phyloP scores from a whole-genome alignment of 148 eudicot species.

The Vaccinium myrtillus region DNA sequence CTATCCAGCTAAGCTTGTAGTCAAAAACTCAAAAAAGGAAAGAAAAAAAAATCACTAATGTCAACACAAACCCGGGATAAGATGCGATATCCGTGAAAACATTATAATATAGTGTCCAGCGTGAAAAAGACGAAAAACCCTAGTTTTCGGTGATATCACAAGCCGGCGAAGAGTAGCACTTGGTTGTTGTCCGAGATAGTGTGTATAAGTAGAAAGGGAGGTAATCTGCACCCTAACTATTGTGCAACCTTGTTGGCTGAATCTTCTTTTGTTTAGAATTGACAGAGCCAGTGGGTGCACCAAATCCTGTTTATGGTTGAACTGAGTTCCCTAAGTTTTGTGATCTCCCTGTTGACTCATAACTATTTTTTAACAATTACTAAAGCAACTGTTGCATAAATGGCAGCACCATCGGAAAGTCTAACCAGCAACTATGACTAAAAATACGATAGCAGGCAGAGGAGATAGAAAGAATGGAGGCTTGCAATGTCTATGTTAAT shows the following conservation, averaged over 20 bases:
- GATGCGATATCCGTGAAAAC: not conserved
- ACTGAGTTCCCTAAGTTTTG: conserved; percentile 16
- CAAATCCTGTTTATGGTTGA: conserved; percentile 37
- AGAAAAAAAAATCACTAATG: not conserved
- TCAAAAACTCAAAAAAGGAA: not conserved
- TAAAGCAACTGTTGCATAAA: conserved; percentile 8
- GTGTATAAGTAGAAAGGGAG: not conserved
- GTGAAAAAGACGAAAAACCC: not conserved
- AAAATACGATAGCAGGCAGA: conserved; percentile 9
- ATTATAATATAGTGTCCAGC: not conserved
- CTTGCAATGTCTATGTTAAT: not conserved
- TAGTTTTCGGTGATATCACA: not conserved
- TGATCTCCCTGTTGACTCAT: conserved; percentile 14
- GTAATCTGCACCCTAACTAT: not conserved
- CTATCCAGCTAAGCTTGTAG: not conserved
- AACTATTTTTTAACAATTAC: conserved; percentile 3
- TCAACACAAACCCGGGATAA: not conserved
- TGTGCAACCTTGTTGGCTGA: not conserved
- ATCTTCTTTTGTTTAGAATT: conserved; percentile 1
- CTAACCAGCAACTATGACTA: not conserved
- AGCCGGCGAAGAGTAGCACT: not conserved
- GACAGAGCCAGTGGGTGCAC: conserved; percentile 47
- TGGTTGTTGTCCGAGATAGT: not conserved
- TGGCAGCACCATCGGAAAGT: not conserved
- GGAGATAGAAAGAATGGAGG: conserved; percentile 28